Conservation (phyloP, 441 rosid species). For the Manihot esculenta region DNA sequence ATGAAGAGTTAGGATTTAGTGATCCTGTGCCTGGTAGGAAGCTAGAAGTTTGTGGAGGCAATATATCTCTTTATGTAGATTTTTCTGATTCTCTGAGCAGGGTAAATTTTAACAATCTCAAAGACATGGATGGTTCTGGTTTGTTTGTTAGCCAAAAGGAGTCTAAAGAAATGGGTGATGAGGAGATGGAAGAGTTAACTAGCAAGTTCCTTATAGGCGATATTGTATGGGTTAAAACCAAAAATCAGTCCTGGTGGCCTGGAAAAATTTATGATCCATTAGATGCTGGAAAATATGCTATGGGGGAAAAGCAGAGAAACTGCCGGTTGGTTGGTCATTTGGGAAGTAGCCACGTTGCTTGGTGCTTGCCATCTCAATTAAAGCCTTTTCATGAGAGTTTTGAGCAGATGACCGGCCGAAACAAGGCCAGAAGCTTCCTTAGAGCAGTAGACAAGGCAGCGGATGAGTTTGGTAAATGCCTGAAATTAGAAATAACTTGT, state of each 20-base stretch:
- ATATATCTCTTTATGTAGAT: slow-evolving; percentile 76
- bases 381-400: slow-evolving; percentile 66
- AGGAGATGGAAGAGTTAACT: slow-evolving; percentile 19
- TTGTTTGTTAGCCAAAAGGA: slow-evolving; percentile 19
- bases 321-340: slow-evolving; percentile 49
- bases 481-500: slow-evolving; percentile 59
- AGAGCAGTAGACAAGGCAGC: slow-evolving; percentile 65
- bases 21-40: slow-evolving; percentile 37
- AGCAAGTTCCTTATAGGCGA: slow-evolving; percentile 52
- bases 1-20: slow-evolving; percentile 21
- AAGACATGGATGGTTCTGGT: slow-evolving; percentile 24
- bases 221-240: slow-evolving; percentile 71
- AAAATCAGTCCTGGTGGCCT: slow-evolving; percentile 80
- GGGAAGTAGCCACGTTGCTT: slow-evolving; percentile 47
- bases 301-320: slow-evolving; percentile 29
- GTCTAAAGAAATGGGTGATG: slow-evolving; percentile 24
- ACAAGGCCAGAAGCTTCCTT: slow-evolving; percentile 46
- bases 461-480: slow-evolving; percentile 52
- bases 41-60: slow-evolving; percentile 53
- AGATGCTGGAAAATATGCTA: slow-evolving; percentile 30
- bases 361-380: slow-evolving; percentile 58
- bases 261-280: slow-evolving; percentile 61
- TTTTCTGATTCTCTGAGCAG: slow-evolving; percentile 40
- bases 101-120: slow-evolving; percentile 17
- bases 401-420: slow-evolving; percentile 40